A percentile compares a stretch with the other conserved stretches of the same genome.
These are phyloP conservation scores for Aspergillus sojae DNA, from an alignment of 2,329 filamentous ascomycete genomes.

Conservation along the genomic window DNA sequence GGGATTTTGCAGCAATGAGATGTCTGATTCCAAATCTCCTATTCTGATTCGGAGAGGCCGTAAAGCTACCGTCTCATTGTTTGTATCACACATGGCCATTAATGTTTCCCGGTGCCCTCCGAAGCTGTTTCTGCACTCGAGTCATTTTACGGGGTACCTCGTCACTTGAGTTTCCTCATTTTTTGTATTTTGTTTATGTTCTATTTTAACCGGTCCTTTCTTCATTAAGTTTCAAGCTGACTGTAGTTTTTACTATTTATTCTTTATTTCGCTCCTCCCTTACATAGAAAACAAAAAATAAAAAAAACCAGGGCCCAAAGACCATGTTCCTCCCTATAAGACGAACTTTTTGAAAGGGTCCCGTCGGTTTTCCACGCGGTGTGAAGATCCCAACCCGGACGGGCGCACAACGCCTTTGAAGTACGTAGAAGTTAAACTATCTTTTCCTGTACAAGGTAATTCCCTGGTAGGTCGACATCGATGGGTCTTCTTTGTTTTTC, in stretches of 20 bases:
- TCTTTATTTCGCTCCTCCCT: neutral
- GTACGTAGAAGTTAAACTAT: neutral
- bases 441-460: neutral
- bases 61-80: slow-evolving; percentile 4
- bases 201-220: neutral
- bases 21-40: neutral
- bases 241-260: neutral
- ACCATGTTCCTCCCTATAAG: neutral
- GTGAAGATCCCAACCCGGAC: slow-evolving; percentile 20
- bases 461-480: neutral
- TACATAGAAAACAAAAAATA: neutral
- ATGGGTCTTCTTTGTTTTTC: neutral
- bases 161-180: neutral
- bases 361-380: slow-evolving; percentile 9
- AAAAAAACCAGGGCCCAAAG: neutral
- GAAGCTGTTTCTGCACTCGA: neutral
- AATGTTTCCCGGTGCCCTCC: neutral
- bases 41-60: slow-evolving; percentile 14
- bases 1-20: neutral
- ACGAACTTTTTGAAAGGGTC: neutral
- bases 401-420: slow-evolving; percentile 3
- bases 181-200: neutral
- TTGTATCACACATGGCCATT: slow-evolving; percentile 12
- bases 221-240: neutral
- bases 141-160: neutral